Percentiles rank a stretch among this genome's conserved stretches.
Conservation (phyloP, 306 rosid species). For the Castanea mollissima region DNA sequence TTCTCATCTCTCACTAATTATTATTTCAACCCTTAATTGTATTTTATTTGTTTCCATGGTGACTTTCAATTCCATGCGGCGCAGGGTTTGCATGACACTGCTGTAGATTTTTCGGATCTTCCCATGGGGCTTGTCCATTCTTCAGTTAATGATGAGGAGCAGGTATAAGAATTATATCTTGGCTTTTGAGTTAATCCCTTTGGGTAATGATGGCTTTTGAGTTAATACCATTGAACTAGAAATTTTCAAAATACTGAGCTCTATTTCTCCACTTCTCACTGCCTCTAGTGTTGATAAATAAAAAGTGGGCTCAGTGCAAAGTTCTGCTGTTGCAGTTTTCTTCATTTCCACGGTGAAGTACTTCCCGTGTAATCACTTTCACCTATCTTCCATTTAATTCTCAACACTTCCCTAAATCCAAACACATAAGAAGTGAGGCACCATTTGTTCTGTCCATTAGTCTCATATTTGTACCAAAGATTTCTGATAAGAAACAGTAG, state of each 20-base stretch:
- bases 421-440: not conserved
- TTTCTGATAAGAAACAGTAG: not conserved
- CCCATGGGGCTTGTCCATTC: slow-evolving; percentile 51
- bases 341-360: not conserved
- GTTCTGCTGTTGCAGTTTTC: slow-evolving; percentile 1
- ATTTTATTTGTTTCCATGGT: not conserved
- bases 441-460: not conserved
- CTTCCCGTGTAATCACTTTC: not conserved
- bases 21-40: not conserved
- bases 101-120: slow-evolving; percentile 42
- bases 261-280: not conserved
- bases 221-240: not conserved
- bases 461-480: not conserved
- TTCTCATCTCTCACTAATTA: not conserved
- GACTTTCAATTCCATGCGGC: slow-evolving; percentile 18
- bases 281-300: not conserved
- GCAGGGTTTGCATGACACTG: slow-evolving; percentile 63
- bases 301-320: not conserved
- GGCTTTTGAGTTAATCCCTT: not conserved
- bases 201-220: not conserved
- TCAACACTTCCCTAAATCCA: not conserved
- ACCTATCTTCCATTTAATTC: not conserved
- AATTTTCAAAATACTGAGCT: not conserved
- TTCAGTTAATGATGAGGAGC: slow-evolving; percentile 61
- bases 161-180: slow-evolving; percentile 46